These are phyloP conservation scores for Aspergillus latus DNA, from an alignment of 2,329 filamentous ascomycete species.

Conservation along the genomic window DNA sequence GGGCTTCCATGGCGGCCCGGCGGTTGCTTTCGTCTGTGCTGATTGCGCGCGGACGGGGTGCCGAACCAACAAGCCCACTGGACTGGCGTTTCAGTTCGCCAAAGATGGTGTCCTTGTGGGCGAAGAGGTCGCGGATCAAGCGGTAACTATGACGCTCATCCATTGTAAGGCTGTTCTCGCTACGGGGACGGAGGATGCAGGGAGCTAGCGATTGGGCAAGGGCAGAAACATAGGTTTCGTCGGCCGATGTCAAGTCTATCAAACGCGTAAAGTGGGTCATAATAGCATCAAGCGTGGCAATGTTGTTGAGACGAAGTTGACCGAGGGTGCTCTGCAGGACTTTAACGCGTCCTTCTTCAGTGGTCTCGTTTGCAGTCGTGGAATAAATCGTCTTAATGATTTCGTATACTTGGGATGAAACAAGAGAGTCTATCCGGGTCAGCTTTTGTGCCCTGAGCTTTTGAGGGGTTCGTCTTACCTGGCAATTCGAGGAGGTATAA, in stretches of 20 bases:
- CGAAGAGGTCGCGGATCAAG: constrained; percentile 85
- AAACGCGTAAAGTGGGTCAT: constrained; percentile 97
- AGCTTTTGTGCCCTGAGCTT: not conserved
- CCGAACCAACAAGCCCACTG: constrained; percentile 52
- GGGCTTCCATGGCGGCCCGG: constrained; percentile 89
- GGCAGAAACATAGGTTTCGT: constrained; percentile 76
- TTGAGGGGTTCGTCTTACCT: constrained; percentile 58
- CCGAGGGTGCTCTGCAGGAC: constrained; percentile 95
- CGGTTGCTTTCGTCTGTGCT: constrained; percentile 96
- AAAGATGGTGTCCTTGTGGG: constrained; percentile 93
- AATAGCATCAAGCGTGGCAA: constrained; percentile 95
- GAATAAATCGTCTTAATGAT: constrained; percentile 97
- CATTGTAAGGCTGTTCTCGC: constrained; percentile 87
- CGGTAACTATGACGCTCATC: constrained; percentile 92
- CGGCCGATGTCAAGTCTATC: constrained; percentile 93
- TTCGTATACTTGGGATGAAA: constrained; percentile 97
- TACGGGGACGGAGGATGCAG: constrained; percentile 82
- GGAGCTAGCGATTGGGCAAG: constrained; percentile 76
- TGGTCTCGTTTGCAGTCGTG: constrained; percentile 72
- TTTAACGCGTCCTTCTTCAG: constrained; percentile 76
- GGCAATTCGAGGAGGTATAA: constrained; percentile 93
- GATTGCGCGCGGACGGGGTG: constrained; percentile 73
- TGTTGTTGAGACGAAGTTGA: constrained; percentile 92
- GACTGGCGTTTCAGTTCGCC: constrained; percentile 82
- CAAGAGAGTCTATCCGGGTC: constrained; percentile 69